phyloP scores from a whole-genome alignment of 2,329 filamentous ascomycete species.

The Daldinia sp. region DNA sequence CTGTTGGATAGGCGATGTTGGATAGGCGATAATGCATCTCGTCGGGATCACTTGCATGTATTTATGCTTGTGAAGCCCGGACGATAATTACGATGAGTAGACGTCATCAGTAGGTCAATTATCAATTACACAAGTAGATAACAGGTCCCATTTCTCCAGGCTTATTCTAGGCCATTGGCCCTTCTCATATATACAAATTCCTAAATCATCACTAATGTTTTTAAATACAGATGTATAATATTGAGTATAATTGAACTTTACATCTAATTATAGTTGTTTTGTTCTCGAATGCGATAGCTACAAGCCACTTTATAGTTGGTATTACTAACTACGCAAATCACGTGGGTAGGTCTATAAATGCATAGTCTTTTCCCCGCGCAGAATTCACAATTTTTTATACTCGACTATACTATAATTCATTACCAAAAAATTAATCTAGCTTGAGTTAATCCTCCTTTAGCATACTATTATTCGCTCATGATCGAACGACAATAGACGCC shows the following conservation, averaged over 20 bases:
- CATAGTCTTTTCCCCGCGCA: background rate
- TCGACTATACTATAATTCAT: background rate
- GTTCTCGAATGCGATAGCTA: background rate
- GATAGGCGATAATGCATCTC: slow-evolving; percentile 3
- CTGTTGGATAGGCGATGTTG: slow-evolving; percentile 6
- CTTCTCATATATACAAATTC: background rate
- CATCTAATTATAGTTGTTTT: background rate
- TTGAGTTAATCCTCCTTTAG: background rate
- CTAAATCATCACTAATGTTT: background rate
- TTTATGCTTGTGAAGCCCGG: slow-evolving; percentile 13
- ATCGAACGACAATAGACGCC: slow-evolving; percentile 5
- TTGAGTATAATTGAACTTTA: background rate
- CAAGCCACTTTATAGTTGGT: background rate
- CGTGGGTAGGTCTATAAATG: background rate
- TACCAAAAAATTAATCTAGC: background rate
- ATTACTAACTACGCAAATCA: background rate
- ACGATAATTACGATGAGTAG: slow-evolving; percentile 16
- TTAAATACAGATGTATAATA: background rate
- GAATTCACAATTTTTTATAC: background rate
- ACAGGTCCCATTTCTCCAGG: background rate
- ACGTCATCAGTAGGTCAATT: slow-evolving; percentile 32
- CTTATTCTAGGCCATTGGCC: background rate
- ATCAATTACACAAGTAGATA: background rate
- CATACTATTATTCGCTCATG: background rate
- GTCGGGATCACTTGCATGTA: background rate